Base-by-base conservation (phyloP, 2,329 filamentous ascomycete genomes). In the Ophiosphaerella korrae region DNA sequence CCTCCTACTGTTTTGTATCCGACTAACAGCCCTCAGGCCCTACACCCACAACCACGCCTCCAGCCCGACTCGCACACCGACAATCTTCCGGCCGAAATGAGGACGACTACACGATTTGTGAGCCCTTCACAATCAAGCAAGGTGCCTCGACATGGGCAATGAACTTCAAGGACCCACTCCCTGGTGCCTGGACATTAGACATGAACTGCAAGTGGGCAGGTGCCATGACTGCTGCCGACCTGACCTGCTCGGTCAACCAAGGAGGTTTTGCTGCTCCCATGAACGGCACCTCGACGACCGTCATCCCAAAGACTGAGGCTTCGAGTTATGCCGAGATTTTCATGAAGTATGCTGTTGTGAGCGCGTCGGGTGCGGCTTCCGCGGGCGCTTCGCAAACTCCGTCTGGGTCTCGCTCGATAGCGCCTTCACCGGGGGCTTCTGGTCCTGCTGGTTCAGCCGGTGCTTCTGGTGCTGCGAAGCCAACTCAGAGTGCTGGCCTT, bases 121-220 rank as follows among this genome's bases (percentile, higher is more conserved):
- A 59, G 33, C 58, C 59, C 1, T 59, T 58, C 21, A 67, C 61
- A 9, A 43, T 69, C n/a, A 58, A 60, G 44, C 64, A 69, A 55
- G 63, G 63, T 5, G 16, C 57, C 2, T 56, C 54, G 37, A 63
- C 58, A 8, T 59, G 53, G 34, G 48, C 58, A 26, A 42, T 61
- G 13, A 58, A 66, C 16, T 33, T 67, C 24, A 62, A 59, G 7
- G 64, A 66, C 37, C 59, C 63, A 2, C 32, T 34, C 8, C 46
- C 56, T 7, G 62, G 58, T 12, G 55, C 37, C 2, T 63, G 57
- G 55, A 66, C 59, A 6, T 16, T 56, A 11, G 58, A 66, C 21
- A 36, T 54, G 18, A 55, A 53, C 18, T 68, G 66, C 45, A 60
- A 52, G 5, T 68, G 62, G 58, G 45, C 60, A 32, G 64, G 63